A percentile compares a stretch with the other conserved stretches of the same genome.
These are phyloP conservation scores for Dictyophora rubrovolvata DNA, from an alignment of 768 basidiomycete genomes.

Conservation along the genomic window DNA sequence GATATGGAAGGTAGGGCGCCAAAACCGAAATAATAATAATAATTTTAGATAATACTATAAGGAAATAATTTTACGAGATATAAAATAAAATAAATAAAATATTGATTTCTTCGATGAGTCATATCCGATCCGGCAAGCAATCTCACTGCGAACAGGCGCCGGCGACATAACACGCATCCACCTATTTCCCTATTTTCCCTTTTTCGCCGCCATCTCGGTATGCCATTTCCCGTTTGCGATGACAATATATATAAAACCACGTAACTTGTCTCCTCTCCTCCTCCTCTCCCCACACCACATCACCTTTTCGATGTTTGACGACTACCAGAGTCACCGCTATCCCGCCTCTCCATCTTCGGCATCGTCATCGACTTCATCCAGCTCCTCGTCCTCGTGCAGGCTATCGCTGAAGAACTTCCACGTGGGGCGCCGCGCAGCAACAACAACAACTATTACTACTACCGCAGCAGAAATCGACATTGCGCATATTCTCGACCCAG, in stretches of 20 bases:
- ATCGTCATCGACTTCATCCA: neutral
- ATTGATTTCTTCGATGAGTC: neutral
- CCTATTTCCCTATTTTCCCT: neutral
- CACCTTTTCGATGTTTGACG: neutral
- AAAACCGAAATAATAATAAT: neutral
- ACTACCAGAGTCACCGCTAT: neutral
- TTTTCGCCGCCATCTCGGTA: neutral
- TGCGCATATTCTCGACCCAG: slow-evolving; percentile 7
- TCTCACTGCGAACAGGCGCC: neutral
- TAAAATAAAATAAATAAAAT: neutral
- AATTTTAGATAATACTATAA: neutral
- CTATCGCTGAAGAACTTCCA: neutral
- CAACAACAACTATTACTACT: neutral
- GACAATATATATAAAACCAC: neutral
- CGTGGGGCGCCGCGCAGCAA: neutral
- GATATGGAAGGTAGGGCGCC: neutral
- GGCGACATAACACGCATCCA: neutral
- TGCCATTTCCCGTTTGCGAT: neutral
- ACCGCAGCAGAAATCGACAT: neutral
- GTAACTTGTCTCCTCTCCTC: neutral
- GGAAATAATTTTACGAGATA: neutral
- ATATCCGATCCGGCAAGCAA: neutral
- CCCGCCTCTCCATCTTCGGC: neutral
- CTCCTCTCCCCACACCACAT: neutral
- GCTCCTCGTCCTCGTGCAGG: neutral